A percentile compares a stretch with the other conserved stretches of the same genome.
Evolutionary conservation across 2,329 filamentous ascomycete species (phyloP).

Genomic region (Arthrobotrys entomopaga): DNA sequence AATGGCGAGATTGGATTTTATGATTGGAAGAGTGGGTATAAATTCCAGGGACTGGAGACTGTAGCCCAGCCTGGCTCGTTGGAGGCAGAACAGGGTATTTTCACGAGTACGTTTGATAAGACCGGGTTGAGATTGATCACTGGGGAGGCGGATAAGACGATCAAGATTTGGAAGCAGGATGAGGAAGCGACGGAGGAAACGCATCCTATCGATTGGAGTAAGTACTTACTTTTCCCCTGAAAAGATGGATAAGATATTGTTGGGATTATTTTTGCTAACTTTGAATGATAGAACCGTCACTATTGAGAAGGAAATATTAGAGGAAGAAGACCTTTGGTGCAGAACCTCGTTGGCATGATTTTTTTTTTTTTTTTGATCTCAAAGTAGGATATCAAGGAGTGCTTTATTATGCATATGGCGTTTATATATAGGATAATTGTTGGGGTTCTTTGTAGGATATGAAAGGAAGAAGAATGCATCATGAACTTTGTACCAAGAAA

Average conservation of each 20-base stretch:
- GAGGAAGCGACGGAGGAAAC: slow-evolving; percentile 89
- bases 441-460: slow-evolving; percentile 40
- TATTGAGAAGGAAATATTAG: slow-evolving; percentile 47
- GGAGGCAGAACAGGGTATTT: slow-evolving; percentile 92
- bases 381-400: slow-evolving; percentile 19
- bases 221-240: slow-evolving; percentile 6
- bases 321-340: not conserved
- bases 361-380: too few species aligned
- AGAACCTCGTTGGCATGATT: not conserved
- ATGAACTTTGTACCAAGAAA: not conserved
- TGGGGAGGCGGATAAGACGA: slow-evolving; percentile 96
- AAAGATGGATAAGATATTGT: not conserved
- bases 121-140: slow-evolving; percentile 90
- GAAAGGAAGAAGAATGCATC: slow-evolving; percentile 31
- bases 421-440: slow-evolving; percentile 36
- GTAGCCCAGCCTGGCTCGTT: slow-evolving; percentile 92
- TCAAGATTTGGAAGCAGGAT: slow-evolving; percentile 97
- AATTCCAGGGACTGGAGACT: slow-evolving; percentile 89
- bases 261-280: slow-evolving; percentile 23
- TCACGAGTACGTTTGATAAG: slow-evolving; percentile 90
- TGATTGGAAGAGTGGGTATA: slow-evolving; percentile 97
- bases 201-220: slow-evolving; percentile 87
- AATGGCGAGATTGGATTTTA: slow-evolving; percentile 98
- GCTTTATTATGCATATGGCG: slow-evolving; percentile 31
- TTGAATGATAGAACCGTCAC: slow-evolving; percentile 42